A percentile compares a stretch with the other conserved stretches of the same genome.
Conservation (phyloP, 2,329 filamentous ascomycete species). For the Aureobasidium sp. region DNA sequence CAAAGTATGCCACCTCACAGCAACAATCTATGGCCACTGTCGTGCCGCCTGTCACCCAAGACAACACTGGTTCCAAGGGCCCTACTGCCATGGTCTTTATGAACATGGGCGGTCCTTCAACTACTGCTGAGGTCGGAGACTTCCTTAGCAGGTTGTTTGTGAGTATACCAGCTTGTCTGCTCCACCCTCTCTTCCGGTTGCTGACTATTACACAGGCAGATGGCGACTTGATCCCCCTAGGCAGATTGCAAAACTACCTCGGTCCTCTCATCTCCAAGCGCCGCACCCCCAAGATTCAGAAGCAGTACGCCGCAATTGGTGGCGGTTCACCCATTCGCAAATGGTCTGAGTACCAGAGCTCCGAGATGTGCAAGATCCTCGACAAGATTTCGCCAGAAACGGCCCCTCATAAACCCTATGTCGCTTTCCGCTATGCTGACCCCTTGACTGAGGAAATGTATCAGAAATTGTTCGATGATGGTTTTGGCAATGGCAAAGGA, state of each 20-base stretch:
- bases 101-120: constrained; percentile 96
- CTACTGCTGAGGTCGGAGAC: constrained; percentile 75
- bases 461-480: constrained; percentile 69
- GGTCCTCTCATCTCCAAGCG: constrained; percentile 79
- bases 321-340: constrained; percentile 97
- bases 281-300: constrained; percentile 90
- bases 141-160: constrained; percentile 92
- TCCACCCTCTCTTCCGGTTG: constrained; percentile 8
- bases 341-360: constrained; percentile 92
- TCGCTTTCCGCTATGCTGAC: constrained; percentile 91
- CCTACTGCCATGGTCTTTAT: constrained; percentile 98
- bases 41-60: constrained; percentile 71
- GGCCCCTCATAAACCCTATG: constrained; percentile 93
- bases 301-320: constrained; percentile 91
- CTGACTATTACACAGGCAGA: constrained; percentile 55
- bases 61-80: constrained; percentile 61
- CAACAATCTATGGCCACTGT: constrained; percentile 43
- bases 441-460: constrained; percentile 92
- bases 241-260: constrained; percentile 80
- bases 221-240: constrained; percentile 89
- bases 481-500: constrained; percentile 82
- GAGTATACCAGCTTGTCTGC: constrained; percentile 29
- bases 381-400: constrained; percentile 87
- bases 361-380: constrained; percentile 95
- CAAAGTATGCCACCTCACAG: constrained; percentile 12